Evolutionary conservation across 2,329 filamentous ascomycete species (phyloP).

Genomic region (Rasamsonia emersonii): DNA sequence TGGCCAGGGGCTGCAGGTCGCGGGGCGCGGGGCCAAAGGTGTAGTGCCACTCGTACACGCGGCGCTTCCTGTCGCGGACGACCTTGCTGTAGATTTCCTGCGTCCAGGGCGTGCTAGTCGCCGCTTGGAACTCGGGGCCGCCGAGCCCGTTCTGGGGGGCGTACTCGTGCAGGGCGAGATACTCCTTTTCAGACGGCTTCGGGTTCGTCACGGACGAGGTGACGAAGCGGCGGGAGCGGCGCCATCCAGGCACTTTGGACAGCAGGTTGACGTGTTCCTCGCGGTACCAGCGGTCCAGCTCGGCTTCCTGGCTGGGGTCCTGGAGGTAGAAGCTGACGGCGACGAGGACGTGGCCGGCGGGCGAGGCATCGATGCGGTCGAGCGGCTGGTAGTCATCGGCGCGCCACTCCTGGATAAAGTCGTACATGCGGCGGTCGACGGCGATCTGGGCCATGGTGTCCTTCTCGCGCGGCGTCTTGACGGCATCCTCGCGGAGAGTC

Average conservation of each 20-base stretch:
- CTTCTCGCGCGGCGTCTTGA: constrained; percentile 52
- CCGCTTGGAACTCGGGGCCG: constrained; percentile 55
- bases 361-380: constrained; percentile 53
- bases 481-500: constrained; percentile 35
- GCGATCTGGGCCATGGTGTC: constrained; percentile 57
- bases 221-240: constrained; percentile 61
- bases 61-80: constrained; percentile 48
- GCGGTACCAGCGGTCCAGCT: constrained; percentile 60
- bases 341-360: constrained; percentile 53
- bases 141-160: constrained; percentile 56
- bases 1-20: constrained; percentile 51
- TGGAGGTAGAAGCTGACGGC: constrained; percentile 52
- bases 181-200: constrained; percentile 44
- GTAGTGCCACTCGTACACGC: constrained; percentile 66
- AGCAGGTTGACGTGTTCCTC: constrained; percentile 68
- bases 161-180: constrained; percentile 66
- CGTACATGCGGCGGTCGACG: constrained; percentile 63
- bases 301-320: constrained; percentile 47
- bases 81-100: constrained; percentile 51
- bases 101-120: constrained; percentile 55
- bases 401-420: constrained; percentile 51
- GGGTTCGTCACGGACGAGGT: constrained; percentile 54
- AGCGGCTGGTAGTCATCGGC: constrained; percentile 50
- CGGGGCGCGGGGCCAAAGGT: constrained; percentile 68
- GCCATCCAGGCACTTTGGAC: constrained; percentile 68